phyloP scores from a whole-genome alignment of 2,329 filamentous ascomycete genomes.

The Didymella sp. region DNA sequence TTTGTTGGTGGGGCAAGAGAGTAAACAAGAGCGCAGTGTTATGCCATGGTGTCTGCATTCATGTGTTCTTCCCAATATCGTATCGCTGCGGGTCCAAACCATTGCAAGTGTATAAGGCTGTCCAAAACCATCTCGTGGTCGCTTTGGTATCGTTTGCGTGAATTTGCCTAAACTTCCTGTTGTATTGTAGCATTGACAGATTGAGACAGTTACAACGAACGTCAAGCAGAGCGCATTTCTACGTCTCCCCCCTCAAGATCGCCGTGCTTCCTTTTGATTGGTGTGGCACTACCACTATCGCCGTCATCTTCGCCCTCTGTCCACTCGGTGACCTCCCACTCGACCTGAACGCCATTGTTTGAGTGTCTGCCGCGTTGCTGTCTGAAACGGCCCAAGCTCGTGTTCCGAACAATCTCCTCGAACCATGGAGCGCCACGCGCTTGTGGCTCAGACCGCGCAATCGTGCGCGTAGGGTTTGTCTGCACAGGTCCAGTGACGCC shows the following conservation, averaged over 20 bases:
- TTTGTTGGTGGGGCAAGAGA: constrained; percentile 1
- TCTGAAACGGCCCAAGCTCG: constrained; percentile 71
- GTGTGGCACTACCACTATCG: constrained; percentile 31
- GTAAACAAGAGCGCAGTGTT: constrained; percentile 19
- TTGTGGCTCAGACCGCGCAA: constrained; percentile 33
- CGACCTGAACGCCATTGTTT: constrained; percentile 71
- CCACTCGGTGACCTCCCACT: constrained; percentile 86
- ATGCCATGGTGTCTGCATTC: constrained; percentile 16
- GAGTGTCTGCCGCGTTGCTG: constrained; percentile 66
- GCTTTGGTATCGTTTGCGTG: constrained; percentile 16
- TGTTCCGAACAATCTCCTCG: constrained; percentile 79
- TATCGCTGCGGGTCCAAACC: constrained; percentile 27
- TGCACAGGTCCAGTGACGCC: constrained; percentile 26
- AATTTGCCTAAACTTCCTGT: constrained; percentile 36
- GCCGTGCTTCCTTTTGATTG: constrained; percentile 47
- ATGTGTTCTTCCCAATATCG: constrained; percentile 22
- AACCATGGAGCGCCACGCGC: constrained; percentile 80
- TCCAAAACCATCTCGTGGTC: constrained; percentile 13
- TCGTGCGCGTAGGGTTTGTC: constrained; percentile 16
- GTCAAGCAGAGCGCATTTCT: constrained; percentile 41
- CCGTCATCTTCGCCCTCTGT: constrained; percentile 50
- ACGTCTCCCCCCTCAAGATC: constrained; percentile 38
- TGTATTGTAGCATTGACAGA: constrained; percentile 26
- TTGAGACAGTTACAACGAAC: constrained; percentile 1
- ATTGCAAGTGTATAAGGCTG: constrained; percentile 15